A percentile compares a stretch with the other conserved stretches of the same genome.
phyloP scores from a whole-genome alignment of 2,329 filamentous ascomycete species.

The Alternaria gaisen region DNA sequence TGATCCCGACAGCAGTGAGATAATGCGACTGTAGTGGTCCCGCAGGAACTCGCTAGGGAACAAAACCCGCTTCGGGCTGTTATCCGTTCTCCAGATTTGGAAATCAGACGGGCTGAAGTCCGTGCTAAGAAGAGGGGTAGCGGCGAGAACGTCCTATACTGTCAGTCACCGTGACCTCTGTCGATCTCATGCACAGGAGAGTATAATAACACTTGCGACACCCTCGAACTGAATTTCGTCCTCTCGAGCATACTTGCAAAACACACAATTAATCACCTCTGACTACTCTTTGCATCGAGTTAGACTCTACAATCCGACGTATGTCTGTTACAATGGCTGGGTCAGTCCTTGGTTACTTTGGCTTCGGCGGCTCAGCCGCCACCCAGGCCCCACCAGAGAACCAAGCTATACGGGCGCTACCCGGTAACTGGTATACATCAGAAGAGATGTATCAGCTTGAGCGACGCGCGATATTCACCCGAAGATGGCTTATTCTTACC shows the following conservation, averaged over 20 bases:
- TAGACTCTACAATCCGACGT: neutral
- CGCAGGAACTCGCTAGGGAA: conserved; percentile 22
- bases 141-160: conserved; percentile 31
- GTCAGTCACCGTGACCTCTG: conserved; percentile 32
- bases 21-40: conserved; percentile 21
- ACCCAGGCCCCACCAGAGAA: conserved; percentile 25
- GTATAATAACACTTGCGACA: conserved; percentile 33
- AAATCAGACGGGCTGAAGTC: conserved; percentile 41
- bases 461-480: conserved; percentile 61
- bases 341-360: conserved; percentile 40
- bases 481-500: conserved; percentile 65
- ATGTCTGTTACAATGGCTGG: conserved; percentile 30
- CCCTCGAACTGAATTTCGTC: conserved; percentile 19
- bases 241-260: neutral
- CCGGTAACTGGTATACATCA: conserved; percentile 52
- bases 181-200: conserved; percentile 18
- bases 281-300: neutral
- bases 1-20: conserved; percentile 23
- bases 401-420: conserved; percentile 53
- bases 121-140: conserved; percentile 39
- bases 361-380: conserved; percentile 30
- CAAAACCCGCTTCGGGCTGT: conserved; percentile 27
- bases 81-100: conserved; percentile 38
- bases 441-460: conserved; percentile 59
- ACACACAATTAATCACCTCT: neutral